phyloP scores from a whole-genome alignment of 192 early-diverging fungal species.

The Backusella circina region DNA sequence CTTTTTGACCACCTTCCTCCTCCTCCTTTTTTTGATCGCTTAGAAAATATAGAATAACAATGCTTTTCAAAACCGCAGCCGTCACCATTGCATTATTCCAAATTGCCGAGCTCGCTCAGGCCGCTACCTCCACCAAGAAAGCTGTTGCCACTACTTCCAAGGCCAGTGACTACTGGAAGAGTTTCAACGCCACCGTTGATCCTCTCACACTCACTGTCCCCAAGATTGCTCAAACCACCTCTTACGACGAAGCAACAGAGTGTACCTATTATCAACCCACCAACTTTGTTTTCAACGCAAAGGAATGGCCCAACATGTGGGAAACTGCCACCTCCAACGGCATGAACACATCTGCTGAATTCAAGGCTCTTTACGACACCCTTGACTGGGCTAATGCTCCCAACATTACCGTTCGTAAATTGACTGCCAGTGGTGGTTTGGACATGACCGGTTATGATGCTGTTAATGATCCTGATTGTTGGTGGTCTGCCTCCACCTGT shows the following conservation, averaged over 20 bases:
- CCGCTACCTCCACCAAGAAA: slow-evolving; percentile 7
- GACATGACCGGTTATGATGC: slow-evolving; percentile 24
- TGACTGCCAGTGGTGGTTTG: slow-evolving; percentile 13
- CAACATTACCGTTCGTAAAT: slow-evolving; percentile 26
- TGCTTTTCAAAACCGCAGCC: slow-evolving; percentile 28
- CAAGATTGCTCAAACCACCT: slow-evolving; percentile 26
- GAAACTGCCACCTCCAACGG: slow-evolving; percentile 31
- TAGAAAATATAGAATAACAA: slow-evolving; percentile 2
- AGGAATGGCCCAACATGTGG: slow-evolving; percentile 31
- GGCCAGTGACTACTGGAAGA: slow-evolving; percentile 12
- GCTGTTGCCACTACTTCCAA: slow-evolving; percentile 9
- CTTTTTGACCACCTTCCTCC: slow-evolving; percentile 5
- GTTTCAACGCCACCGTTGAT: slow-evolving; percentile 21
- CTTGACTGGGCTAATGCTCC: slow-evolving; percentile 40
- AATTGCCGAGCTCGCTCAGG: slow-evolving; percentile 8
- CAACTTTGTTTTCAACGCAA: neutral
- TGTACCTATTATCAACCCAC: slow-evolving; percentile 24
- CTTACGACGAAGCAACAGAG: slow-evolving; percentile 20
- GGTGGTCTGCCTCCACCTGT: slow-evolving; percentile 41
- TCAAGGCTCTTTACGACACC: slow-evolving; percentile 36
- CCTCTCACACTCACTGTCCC: slow-evolving; percentile 32
- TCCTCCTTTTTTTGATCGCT: slow-evolving; percentile 13
- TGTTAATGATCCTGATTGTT: slow-evolving; percentile 31
- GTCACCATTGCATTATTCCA: slow-evolving; percentile 19
- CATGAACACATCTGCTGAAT: slow-evolving; percentile 37